phyloP scores from a whole-genome alignment of 2,329 filamentous ascomycete genomes.

The Aspergillus pseudotamarii region DNA sequence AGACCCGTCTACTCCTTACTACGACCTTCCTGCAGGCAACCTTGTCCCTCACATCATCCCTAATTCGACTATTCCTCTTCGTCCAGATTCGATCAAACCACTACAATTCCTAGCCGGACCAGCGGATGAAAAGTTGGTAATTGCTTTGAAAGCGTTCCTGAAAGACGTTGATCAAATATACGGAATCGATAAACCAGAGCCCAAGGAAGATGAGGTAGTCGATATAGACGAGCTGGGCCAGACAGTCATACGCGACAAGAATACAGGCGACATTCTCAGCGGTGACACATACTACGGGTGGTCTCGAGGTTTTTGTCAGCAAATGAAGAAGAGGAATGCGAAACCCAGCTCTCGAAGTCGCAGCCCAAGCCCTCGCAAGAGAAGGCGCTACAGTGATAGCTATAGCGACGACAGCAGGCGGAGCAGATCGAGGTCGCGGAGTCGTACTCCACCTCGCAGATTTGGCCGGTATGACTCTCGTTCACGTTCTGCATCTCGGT shows the following conservation, averaged over 20 bases:
- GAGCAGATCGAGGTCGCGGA: slow-evolving; percentile 32
- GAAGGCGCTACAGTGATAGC: slow-evolving; percentile 45
- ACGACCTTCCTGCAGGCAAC: slow-evolving; percentile 80
- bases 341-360: slow-evolving; percentile 29
- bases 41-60: slow-evolving; percentile 78
- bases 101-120: slow-evolving; percentile 70
- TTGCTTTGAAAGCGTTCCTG: slow-evolving; percentile 71
- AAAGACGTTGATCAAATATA: slow-evolving; percentile 72
- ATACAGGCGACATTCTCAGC: slow-evolving; percentile 65
- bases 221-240: slow-evolving; percentile 79
- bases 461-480: slow-evolving; percentile 28
- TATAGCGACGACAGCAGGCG: slow-evolving; percentile 33
- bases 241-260: slow-evolving; percentile 63
- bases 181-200: slow-evolving; percentile 50
- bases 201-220: slow-evolving; percentile 53
- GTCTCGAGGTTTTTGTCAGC: slow-evolving; percentile 77
- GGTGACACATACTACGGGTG: slow-evolving; percentile 86
- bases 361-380: slow-evolving; percentile 46
- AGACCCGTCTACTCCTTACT: slow-evolving; percentile 71
- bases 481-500: slow-evolving; percentile 32
- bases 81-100: slow-evolving; percentile 69
- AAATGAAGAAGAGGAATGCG: slow-evolving; percentile 64
- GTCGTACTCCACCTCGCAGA: slow-evolving; percentile 31
- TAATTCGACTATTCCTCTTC: slow-evolving; percentile 74
- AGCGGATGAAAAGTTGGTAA: slow-evolving; percentile 66